Conservation (phyloP, 2,329 filamentous ascomycete species). For the Rhinocladiella similis region DNA sequence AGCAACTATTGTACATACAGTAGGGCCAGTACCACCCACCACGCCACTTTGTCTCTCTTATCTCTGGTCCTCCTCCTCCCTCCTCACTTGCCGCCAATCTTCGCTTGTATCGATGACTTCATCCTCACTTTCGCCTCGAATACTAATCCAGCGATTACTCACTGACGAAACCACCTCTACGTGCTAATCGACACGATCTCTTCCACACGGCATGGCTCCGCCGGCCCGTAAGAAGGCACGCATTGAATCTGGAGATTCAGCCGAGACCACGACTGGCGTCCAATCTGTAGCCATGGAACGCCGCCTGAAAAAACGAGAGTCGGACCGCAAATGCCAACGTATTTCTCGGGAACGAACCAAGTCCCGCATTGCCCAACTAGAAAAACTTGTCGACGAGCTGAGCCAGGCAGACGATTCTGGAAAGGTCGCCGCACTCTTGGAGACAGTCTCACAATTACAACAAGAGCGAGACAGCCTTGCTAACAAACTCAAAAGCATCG, state of each 20-base stretch:
- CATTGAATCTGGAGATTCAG: not conserved
- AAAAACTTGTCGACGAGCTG: constrained; percentile 7
- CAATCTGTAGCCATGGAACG: not conserved
- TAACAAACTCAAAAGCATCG: constrained; percentile 18
- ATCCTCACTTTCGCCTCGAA: not conserved
- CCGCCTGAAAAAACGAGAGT: constrained; percentile 10
- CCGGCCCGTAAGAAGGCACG: not conserved
- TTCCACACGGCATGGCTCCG: not conserved
- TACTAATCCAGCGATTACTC: not conserved
- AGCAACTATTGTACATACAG: too few species aligned
- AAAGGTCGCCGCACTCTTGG: constrained; percentile 14
- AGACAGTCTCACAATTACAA: constrained; percentile 10
- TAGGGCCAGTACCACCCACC: too few species aligned
- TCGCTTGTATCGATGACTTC: too few species aligned
- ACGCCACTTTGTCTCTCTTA: too few species aligned
- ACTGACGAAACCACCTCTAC: not conserved
- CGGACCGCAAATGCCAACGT: constrained; percentile 12
- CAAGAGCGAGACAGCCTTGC: constrained; percentile 20
- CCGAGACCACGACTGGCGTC: not conserved
- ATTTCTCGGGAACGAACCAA: constrained; percentile 11
- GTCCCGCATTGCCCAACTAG: constrained; percentile 9
- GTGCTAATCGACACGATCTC: not conserved
- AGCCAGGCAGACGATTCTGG: constrained; percentile 7
- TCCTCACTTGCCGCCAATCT: too few species aligned
- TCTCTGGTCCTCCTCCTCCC: too few species aligned